Evolutionary conservation across 768 basidiomycete genomes (phyloP).

Genomic region (Phanerodontia chrysosporium): DNA sequence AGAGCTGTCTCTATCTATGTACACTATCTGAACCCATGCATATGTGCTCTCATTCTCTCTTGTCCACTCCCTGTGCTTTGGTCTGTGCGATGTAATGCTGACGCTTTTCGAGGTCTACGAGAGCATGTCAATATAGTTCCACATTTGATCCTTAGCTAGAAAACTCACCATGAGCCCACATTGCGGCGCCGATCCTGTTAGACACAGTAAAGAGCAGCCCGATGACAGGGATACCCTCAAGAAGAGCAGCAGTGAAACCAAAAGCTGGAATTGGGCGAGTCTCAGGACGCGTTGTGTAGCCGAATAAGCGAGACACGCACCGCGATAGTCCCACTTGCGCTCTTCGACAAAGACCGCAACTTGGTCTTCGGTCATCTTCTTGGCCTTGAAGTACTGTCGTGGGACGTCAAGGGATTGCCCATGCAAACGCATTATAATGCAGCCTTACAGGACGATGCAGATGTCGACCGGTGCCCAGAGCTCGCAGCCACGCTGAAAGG

Average conservation of each 20-base stretch:
- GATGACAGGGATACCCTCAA: conserved; percentile 78
- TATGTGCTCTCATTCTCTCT: too few species aligned
- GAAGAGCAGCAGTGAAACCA: conserved; percentile 77
- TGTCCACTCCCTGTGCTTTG: conserved; percentile 14
- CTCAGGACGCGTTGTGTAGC: background rate
- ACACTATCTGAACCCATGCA: too few species aligned
- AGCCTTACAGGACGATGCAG: conserved; percentile 62
- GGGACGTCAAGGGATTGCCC: conserved; percentile 4
- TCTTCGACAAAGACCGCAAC: conserved; percentile 80
- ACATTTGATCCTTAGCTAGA: background rate
- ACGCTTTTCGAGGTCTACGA: conserved; percentile 58
- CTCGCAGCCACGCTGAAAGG: conserved; percentile 60
- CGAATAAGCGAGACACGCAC: conserved; percentile 36
- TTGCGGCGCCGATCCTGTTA: conserved; percentile 87
- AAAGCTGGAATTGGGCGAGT: conserved; percentile 47
- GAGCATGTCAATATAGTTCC: background rate
- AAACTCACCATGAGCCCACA: conserved; percentile 81
- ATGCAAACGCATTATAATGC: background rate
- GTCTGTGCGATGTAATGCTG: conserved; percentile 43
- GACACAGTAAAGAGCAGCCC: conserved; percentile 82
- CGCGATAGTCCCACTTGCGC: conserved; percentile 82
- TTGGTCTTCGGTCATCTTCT: conserved; percentile 73
- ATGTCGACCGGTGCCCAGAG: conserved; percentile 59
- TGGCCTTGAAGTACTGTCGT: conserved; percentile 81
- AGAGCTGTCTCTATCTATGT: too few species aligned